These are phyloP conservation scores for Eutypa lata DNA, from an alignment of 2,329 filamentous ascomycete genomes.

Conservation along the genomic window DNA sequence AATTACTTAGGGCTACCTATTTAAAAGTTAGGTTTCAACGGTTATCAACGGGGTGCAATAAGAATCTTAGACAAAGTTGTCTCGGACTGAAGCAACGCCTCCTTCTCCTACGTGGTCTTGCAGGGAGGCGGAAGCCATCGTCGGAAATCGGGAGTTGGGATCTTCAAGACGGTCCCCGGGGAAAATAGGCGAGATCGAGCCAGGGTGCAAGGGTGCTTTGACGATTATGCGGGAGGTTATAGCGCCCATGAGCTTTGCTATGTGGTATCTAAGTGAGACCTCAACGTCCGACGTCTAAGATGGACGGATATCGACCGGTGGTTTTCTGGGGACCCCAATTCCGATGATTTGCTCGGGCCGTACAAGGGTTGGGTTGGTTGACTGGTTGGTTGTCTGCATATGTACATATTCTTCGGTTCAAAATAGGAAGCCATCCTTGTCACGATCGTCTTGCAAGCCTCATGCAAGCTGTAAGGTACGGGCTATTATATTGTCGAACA, in stretches of 20 bases:
- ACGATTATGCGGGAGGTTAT: too few species aligned
- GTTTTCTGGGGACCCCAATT: too few species aligned
- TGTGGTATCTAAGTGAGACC: too few species aligned
- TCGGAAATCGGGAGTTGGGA: not conserved
- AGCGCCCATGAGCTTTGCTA: too few species aligned
- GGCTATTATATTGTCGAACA: not conserved
- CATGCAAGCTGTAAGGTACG: constrained; percentile 1
- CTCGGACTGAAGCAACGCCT: not conserved
- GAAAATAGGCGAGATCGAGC: not conserved
- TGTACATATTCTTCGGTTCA: not conserved
- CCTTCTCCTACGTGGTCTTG: not conserved
- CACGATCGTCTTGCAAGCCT: not conserved
- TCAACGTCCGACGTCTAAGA: too few species aligned
- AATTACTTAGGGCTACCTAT: not conserved
- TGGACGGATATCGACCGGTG: too few species aligned
- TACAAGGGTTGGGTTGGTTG: too few species aligned
- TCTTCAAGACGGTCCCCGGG: not conserved
- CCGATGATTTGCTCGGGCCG: too few species aligned
- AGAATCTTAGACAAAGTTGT: not conserved
- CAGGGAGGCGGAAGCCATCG: not conserved
- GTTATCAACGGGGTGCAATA: not conserved
- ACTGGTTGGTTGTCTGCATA: too few species aligned
- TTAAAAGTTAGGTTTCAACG: too few species aligned
- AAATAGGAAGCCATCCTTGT: not conserved
- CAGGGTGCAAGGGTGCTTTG: too few species aligned